These are phyloP conservation scores for Pogostemon cablin DNA, from an alignment of 257 asterid species.

Conservation along the genomic window DNA sequence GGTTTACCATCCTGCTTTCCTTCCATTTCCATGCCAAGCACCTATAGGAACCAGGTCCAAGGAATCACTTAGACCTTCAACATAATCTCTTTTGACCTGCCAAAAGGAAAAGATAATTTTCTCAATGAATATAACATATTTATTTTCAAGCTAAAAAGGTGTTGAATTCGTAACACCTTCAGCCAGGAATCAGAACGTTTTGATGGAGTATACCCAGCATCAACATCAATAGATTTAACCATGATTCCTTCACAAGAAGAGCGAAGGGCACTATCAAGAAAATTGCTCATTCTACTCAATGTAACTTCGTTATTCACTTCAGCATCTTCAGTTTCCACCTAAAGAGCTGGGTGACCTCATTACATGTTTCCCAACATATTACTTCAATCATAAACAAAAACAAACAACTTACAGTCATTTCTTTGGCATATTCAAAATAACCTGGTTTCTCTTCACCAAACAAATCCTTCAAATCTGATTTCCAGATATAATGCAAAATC, in stretches of 20 bases:
- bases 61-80: conserved; percentile 83
- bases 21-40: conserved; percentile 96
- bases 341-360: conserved; percentile 33
- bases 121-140: conserved; percentile 13
- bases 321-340: conserved; percentile 76
- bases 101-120: conserved; percentile 24
- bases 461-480: conserved; percentile 67
- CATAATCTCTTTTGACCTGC: conserved; percentile 89
- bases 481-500: conserved; percentile 33
- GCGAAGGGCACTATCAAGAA: conserved; percentile 64
- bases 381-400: conserved; percentile 11
- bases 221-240: conserved; percentile 82
- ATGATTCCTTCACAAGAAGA: conserved; percentile 92
- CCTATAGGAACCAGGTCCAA: conserved; percentile 95
- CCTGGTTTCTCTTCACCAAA: conserved; percentile 70
- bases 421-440: conserved; percentile 74
- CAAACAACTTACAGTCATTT: conserved; percentile 63
- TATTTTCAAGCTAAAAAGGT: conserved; percentile 27
- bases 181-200: conserved; percentile 94
- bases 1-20: conserved; percentile 91
- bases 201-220: conserved; percentile 84
- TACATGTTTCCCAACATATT: conserved; percentile 7
- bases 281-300: conserved; percentile 56
- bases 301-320: conserved; percentile 63
- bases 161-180: conserved; percentile 56